Evolutionary conservation across 2,329 filamentous ascomycete genomes (phyloP).

Genomic region (Sarocladium oryzae): DNA sequence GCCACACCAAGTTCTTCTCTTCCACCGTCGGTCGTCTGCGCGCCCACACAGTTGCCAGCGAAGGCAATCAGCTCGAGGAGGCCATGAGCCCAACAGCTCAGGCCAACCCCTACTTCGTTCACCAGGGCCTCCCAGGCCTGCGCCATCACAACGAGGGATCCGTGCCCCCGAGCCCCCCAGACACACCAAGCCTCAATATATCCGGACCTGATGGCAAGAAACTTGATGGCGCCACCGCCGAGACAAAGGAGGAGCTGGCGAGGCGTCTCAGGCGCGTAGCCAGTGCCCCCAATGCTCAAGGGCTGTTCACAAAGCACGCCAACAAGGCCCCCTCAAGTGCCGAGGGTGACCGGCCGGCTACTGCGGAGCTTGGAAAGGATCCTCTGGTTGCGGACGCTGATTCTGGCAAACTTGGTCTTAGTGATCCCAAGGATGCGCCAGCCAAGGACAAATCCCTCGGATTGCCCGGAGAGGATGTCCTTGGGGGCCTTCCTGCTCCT

Average conservation of each 20-base stretch:
- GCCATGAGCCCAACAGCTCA: conserved; percentile 84
- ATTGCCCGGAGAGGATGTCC: conserved; percentile 40
- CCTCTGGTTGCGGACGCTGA: conserved; percentile 52
- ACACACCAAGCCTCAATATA: conserved; percentile 74
- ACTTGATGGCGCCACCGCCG: conserved; percentile 62
- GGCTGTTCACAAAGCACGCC: conserved; percentile 60
- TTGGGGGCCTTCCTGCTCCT: conserved; percentile 58
- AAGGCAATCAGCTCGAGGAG: conserved; percentile 87
- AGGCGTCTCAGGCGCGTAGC: conserved; percentile 89
- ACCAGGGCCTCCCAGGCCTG: conserved; percentile 88
- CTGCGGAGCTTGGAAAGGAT: conserved; percentile 81
- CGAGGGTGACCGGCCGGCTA: conserved; percentile 65
- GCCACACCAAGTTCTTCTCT: conserved; percentile 84
- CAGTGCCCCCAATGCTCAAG: conserved; percentile 94
- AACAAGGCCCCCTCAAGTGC: conserved; percentile 24
- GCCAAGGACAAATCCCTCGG: conserved; percentile 28
- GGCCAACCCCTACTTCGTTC: conserved; percentile 94
- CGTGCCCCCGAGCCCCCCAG: conserved; percentile 84
- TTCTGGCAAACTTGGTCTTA: conserved; percentile 31
- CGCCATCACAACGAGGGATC: conserved; percentile 94
- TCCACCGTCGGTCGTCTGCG: conserved; percentile 80
- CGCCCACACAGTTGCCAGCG: conserved; percentile 85
- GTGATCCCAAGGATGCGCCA: conserved; percentile 24
- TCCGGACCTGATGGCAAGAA: conserved; percentile 60
- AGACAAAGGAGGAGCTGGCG: conserved; percentile 89